A percentile compares a stretch with the other conserved stretches of the same genome.
phyloP scores from a whole-genome alignment of 768 basidiomycete species.

The Suillus fuscotomentosus region DNA sequence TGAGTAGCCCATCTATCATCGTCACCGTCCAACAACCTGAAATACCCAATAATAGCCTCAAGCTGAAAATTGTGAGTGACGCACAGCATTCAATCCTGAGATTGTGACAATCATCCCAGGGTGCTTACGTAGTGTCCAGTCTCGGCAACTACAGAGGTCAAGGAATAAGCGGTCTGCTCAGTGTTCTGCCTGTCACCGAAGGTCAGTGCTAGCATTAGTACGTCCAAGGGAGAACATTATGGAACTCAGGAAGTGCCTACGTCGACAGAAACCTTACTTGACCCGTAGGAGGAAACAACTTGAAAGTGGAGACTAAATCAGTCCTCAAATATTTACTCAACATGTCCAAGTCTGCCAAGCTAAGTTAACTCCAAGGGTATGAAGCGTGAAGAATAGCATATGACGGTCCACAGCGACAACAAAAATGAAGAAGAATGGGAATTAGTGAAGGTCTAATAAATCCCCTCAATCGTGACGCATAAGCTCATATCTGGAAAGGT shows the following conservation, averaged over 20 bases:
- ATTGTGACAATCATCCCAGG: too few relatives aligned
- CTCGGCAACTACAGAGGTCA: too few relatives aligned
- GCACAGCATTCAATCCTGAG: too few relatives aligned
- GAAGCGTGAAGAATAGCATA: conserved; percentile 2
- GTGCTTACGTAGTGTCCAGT: too few relatives aligned
- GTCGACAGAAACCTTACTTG: too few relatives aligned
- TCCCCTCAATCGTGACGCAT: background rate
- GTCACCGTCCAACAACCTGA: conserved; percentile 2
- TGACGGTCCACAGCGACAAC: background rate
- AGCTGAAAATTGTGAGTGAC: too few relatives aligned
- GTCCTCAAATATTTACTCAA: background rate
- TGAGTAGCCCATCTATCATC: conserved; percentile 9
- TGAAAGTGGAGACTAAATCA: background rate
- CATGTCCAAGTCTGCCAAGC: background rate
- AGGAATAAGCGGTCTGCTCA: too few relatives aligned
- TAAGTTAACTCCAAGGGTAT: background rate
- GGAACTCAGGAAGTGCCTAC: too few relatives aligned
- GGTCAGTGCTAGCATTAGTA: too few relatives aligned
- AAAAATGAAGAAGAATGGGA: background rate
- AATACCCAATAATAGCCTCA: background rate
- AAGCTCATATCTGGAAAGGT: background rate
- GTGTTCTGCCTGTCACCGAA: too few relatives aligned
- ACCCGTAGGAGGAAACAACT: too few relatives aligned
- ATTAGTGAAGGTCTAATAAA: background rate
- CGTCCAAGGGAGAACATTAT: too few relatives aligned